A percentile compares a stretch with the other conserved stretches of the same genome.
These are phyloP conservation scores for Claviceps purpurea DNA, from an alignment of 2,329 filamentous ascomycete species.

Conservation along the genomic window DNA sequence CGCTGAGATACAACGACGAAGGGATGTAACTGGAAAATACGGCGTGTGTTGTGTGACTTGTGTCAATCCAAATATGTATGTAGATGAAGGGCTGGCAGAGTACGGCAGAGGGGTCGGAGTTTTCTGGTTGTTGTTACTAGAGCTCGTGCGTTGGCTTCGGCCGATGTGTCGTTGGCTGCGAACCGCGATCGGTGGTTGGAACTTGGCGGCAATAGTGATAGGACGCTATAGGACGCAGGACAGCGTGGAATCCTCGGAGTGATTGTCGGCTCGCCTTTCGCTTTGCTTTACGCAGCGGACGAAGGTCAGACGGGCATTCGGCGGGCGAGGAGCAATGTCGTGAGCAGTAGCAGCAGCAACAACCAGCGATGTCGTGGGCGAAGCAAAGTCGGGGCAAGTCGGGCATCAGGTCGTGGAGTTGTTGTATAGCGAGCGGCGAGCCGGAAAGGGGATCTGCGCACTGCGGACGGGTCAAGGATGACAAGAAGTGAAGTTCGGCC, in stretches of 20 bases:
- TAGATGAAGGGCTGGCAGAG: background rate
- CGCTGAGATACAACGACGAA: constrained; percentile 9
- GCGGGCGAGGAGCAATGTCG: background rate
- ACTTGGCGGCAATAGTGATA: background rate
- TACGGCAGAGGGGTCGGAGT: background rate
- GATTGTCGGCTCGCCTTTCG: no score
- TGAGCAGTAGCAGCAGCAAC: background rate
- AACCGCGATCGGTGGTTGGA: background rate
- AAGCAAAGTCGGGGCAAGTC: background rate
- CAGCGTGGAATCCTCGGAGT: background rate
- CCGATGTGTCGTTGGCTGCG: background rate
- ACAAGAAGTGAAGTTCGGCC: constrained; percentile 3
- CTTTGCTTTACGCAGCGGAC: background rate
- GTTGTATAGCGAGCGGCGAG: no score
- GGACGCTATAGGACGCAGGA: background rate
- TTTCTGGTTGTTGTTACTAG: background rate
- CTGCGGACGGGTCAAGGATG: background rate
- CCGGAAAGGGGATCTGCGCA: no score
- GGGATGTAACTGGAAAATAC: background rate
- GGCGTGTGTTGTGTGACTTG: no score
- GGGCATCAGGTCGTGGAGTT: background rate
- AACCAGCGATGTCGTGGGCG: background rate
- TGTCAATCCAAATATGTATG: background rate
- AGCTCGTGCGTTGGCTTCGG: constrained; percentile 1
- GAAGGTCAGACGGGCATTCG: background rate